Percentiles rank a stretch among this genome's conserved stretches.
Conservation (phyloP, 257 asterid species). For the Cinchona pubescens region DNA sequence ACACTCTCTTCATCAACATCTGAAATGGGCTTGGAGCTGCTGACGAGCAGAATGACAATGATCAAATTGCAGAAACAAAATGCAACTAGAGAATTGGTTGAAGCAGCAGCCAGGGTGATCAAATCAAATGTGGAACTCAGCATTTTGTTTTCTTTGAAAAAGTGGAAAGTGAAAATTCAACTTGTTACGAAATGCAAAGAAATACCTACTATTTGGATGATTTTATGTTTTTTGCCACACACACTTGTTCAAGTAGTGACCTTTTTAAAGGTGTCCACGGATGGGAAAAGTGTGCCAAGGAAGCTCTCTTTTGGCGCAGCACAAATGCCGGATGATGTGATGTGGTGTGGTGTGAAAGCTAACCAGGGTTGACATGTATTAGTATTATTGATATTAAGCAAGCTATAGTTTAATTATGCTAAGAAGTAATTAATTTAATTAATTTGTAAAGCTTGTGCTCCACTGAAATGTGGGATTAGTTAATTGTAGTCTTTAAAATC, state of each 20-base stretch:
- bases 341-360: constrained; percentile 45
- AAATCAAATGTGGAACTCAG: constrained; percentile 45
- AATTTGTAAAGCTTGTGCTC: not conserved
- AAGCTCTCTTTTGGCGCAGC: constrained; percentile 33
- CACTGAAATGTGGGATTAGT: not conserved
- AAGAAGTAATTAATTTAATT: no score
- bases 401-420: not conserved
- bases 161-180: not conserved
- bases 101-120: constrained; percentile 46
- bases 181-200: not conserved
- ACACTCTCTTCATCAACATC: constrained; percentile 3
- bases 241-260: not conserved
- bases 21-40: constrained; percentile 30
- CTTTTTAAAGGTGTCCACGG: constrained; percentile 19
- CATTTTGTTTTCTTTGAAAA: constrained; percentile 20
- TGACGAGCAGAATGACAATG: constrained; percentile 46
- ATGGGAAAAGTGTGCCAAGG: constrained; percentile 22
- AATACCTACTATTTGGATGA: no score
- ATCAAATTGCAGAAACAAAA: constrained; percentile 65
- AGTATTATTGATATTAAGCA: no score
- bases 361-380: constrained; percentile 16
- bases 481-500: not conserved
- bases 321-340: constrained; percentile 6
- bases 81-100: constrained; percentile 48
- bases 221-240: no score